Evolutionary conservation across 352 stramenopile genomes (phyloP).

Genomic region (Phytopythium montanum): DNA sequence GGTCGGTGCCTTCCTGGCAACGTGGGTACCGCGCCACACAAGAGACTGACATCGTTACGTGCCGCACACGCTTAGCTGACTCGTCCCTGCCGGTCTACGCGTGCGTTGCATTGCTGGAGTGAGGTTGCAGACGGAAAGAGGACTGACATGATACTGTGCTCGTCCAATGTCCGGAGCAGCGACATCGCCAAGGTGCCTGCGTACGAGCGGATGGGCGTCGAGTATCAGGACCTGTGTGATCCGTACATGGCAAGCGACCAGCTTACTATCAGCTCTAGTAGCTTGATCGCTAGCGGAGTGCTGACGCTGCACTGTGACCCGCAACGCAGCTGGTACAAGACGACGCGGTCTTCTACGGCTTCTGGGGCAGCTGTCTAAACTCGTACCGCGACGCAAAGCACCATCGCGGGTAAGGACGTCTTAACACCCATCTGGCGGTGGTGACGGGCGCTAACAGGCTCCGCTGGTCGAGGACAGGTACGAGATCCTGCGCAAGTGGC

Average conservation of each 20-base stretch:
- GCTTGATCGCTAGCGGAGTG: neutral
- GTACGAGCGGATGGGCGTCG: conserved; percentile 74
- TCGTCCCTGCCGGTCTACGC: conserved; percentile 88
- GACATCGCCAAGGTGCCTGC: conserved; percentile 83
- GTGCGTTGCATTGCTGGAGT: conserved; percentile 20
- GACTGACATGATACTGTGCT: neutral
- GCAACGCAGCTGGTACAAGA: conserved; percentile 57
- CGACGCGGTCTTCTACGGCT: conserved; percentile 87
- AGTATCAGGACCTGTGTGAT: conserved; percentile 90
- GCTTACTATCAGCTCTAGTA: neutral
- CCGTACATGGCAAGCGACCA: conserved; percentile 57
- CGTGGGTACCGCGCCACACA: neutral
- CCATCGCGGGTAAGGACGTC: conserved; percentile 61
- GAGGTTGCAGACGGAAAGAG: neutral
- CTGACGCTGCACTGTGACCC: neutral
- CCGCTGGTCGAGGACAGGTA: conserved; percentile 23
- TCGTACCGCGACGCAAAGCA: conserved; percentile 76
- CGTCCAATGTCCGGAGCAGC: conserved; percentile 15
- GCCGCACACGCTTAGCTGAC: conserved; percentile 40
- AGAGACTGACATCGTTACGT: neutral
- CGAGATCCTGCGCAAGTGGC: conserved; percentile 63
- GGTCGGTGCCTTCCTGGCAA: conserved; percentile 14
- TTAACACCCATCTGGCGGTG: neutral
- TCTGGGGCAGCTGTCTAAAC: conserved; percentile 90
- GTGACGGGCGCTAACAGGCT: conserved; percentile 8